phyloP scores from a whole-genome alignment of 176 grass and related monocot genomes.

The Saccharum officinarum region DNA sequence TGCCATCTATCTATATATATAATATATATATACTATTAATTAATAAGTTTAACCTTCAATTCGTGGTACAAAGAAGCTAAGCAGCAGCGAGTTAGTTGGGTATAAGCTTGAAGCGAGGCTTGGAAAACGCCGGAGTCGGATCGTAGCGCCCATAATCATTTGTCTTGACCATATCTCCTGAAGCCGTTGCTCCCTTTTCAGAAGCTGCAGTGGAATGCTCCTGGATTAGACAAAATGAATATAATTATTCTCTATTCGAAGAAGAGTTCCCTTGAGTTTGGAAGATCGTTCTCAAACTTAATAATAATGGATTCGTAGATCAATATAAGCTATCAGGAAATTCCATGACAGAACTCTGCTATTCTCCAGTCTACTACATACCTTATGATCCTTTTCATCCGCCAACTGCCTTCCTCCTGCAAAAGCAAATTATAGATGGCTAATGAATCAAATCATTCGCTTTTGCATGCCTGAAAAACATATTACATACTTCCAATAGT shows the following conservation, averaged over 20 bases:
- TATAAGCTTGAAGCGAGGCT: constrained; percentile 71
- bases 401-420: constrained; percentile 25
- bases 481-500: background rate
- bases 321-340: background rate
- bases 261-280: background rate
- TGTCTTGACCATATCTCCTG: constrained; percentile 47
- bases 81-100: constrained; percentile 45
- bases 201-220: background rate
- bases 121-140: constrained; percentile 61
- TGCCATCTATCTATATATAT: background rate
- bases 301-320: background rate
- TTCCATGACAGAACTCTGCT: background rate
- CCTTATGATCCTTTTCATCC: constrained; percentile 27
- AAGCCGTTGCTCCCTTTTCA: constrained; percentile 13
- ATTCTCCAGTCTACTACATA: background rate
- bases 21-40: background rate
- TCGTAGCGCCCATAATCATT: constrained; percentile 75
- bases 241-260: background rate
- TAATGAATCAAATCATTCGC: background rate
- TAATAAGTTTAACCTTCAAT: background rate
- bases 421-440: background rate
- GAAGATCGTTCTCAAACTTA: background rate
- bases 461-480: background rate
- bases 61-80: background rate
- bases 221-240: constrained; percentile 17